Evolutionary conservation across 192 early-diverging fungal genomes (phyloP).

Genomic region (Entophlyctis luteolus): DNA sequence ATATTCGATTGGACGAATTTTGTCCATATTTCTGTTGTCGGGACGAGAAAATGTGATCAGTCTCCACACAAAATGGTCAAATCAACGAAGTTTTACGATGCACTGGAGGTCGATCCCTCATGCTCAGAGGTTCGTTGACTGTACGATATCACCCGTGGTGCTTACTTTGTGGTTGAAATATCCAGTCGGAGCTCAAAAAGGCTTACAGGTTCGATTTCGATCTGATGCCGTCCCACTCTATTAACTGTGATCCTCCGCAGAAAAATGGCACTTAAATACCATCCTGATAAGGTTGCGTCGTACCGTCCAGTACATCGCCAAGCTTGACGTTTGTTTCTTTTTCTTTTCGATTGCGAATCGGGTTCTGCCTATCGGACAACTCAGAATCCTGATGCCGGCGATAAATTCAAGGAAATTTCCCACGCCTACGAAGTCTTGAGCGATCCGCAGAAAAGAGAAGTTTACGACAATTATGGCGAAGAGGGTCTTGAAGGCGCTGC

Average conservation of each 20-base stretch:
- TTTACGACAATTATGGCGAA: conserved; percentile 94
- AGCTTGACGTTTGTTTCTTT: not conserved
- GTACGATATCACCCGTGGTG: too few relatives aligned
- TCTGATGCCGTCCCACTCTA: too few relatives aligned
- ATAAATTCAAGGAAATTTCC: conserved; percentile 97
- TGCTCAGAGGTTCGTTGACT: conserved; percentile 58
- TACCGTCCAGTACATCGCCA: too few relatives aligned
- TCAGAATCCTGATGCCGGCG: conserved; percentile 63
- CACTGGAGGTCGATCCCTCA: conserved; percentile 72
- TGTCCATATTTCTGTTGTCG: too few relatives aligned
- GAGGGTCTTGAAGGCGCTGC: conserved; percentile 80
- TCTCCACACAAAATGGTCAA: too few relatives aligned
- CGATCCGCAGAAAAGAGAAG: conserved; percentile 80
- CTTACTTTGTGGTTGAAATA: too few relatives aligned
- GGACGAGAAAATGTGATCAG: too few relatives aligned
- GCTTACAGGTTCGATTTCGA: conserved; percentile 64
- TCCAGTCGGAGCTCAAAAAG: conserved; percentile 83
- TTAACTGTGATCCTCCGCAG: conserved; percentile 26
- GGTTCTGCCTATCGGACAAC: too few relatives aligned
- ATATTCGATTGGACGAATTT: too few relatives aligned
- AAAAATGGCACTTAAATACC: conserved; percentile 92
- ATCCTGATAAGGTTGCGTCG: conserved; percentile 68
- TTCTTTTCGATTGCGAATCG: not conserved
- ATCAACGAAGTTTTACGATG: conserved; percentile 79
- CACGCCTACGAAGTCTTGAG: conserved; percentile 96